Base-by-base conservation (phyloP, 768 basidiomycete species). In the Sporobolomyces roseus region DNA sequence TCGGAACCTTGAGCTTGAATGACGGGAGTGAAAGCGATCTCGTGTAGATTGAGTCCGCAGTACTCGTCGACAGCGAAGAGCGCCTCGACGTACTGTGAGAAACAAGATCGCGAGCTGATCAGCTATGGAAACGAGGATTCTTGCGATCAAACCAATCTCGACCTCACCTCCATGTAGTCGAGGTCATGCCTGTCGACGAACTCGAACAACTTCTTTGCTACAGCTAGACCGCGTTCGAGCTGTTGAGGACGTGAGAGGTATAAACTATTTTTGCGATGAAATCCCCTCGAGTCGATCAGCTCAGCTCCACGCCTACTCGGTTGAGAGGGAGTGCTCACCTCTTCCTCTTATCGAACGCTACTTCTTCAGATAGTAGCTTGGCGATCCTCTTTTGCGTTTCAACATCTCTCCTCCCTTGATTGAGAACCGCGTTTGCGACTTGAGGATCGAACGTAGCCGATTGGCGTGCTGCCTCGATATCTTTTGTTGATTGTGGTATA, bases 21-120 rank as follows among this genome's bases (percentile, higher is more conserved):
- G 17, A 90, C 85, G 4, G 88, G 88, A 59, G 85, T 82, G 73
- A 90, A 90, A 0, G 87, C 80, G 4, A 78, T 60, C 45, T 77
- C 71, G 59, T 83, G 82, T 51, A 83, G 71, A 48, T 59, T 59
- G 25, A 87, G 82, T 0, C 87, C 83, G 13, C 85, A 76, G 3
- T 73, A 45, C 53, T 88, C 87, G 67, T 85, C 86, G 29, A 86
- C 53, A 17, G 83, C 75, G 10, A 75, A 76, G 29, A 83, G 76
- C 0, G 87, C 88, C 14, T 81, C 72, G 30, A 66, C 70, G 2
- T 79, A 81, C 64, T 88, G 52, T 8, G 23, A 49, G 46, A 3
- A 27, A 49, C 30, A 14, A 13, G 30, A 21, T 14, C 9, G 17
- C 38, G 38, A 41, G 38, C 17, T 17, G 38, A 41, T 41, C 38